Percentiles rank a stretch among this genome's conserved stretches.
Conservation (phyloP, 106 monocot genomes). For the Allium sativum region DNA sequence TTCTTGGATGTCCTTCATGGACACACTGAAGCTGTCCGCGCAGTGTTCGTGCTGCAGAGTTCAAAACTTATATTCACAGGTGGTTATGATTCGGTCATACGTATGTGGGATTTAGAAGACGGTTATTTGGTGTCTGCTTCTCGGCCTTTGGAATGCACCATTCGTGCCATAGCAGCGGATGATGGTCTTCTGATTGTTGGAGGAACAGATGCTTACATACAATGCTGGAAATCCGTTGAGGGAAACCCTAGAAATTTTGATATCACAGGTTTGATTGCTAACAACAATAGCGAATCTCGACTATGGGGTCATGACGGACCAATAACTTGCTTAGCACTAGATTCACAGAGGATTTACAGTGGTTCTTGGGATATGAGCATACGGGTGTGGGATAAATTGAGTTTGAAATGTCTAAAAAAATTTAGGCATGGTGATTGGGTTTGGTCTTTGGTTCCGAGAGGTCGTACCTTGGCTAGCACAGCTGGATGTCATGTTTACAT, state of each 20-base stretch:
- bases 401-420: conserved; percentile 38
- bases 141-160: conserved; percentile 57
- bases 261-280: conserved; percentile 15
- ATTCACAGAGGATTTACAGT: conserved; percentile 56
- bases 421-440: conserved; percentile 73
- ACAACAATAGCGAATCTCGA: conserved; percentile 29
- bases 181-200: conserved; percentile 39
- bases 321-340: conserved; percentile 66
- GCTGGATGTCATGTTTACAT: conserved; percentile 56
- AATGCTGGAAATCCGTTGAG: conserved; percentile 56
- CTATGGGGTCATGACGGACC: conserved; percentile 86
- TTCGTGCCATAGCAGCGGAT: conserved; percentile 70
- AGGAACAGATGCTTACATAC: conserved; percentile 62
- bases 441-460: conserved; percentile 53
- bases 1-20: conserved; percentile 46
- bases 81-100: conserved; percentile 59
- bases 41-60: conserved; percentile 40
- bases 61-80: conserved; percentile 65
- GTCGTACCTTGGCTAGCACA: conserved; percentile 51
- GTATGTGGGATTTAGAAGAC: conserved; percentile 80
- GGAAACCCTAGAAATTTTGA: conserved; percentile 44
- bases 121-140: conserved; percentile 52
- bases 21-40: conserved; percentile 62
- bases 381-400: conserved; percentile 49
- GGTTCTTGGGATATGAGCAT: conserved; percentile 89